These are phyloP conservation scores for Toxoplasma gondii DNA, from an alignment of 169 alveolate genomes.

Conservation along the genomic window DNA sequence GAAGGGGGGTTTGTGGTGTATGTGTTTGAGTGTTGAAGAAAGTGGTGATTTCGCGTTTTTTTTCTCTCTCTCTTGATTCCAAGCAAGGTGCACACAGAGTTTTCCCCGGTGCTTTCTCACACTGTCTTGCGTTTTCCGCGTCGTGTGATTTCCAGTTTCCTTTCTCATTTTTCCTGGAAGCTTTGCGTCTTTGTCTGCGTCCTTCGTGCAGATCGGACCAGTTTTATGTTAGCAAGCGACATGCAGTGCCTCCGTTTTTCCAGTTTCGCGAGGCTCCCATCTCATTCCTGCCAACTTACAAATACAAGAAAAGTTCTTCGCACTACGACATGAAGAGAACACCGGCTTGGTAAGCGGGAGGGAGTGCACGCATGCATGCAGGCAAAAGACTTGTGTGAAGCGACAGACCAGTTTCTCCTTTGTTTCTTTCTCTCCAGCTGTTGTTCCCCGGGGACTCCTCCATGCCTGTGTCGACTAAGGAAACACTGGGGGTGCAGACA, in stretches of 20 bases:
- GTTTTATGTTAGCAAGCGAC: constrained; percentile 33
- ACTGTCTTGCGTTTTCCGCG: too few species aligned
- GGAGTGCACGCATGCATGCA: background rate
- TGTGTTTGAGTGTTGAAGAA: too few species aligned
- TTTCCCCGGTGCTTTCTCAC: too few species aligned
- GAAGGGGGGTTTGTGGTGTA: too few species aligned
- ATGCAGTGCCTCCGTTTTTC: constrained; percentile 39
- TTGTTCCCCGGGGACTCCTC: background rate
- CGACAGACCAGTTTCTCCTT: too few species aligned
- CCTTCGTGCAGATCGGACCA: constrained; percentile 40
- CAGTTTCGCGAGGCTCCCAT: constrained; percentile 50
- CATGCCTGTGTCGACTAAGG: background rate
- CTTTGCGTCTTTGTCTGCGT: too few species aligned
- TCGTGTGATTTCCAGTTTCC: too few species aligned
- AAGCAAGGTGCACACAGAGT: too few species aligned
- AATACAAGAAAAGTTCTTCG: constrained; percentile 31
- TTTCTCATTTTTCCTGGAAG: background rate
- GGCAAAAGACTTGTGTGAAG: too few species aligned
- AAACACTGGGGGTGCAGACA: background rate
- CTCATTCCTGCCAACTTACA: constrained; percentile 64
- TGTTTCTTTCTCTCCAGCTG: background rate
- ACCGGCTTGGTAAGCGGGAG: constrained; percentile 55
- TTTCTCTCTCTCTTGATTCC: too few species aligned
- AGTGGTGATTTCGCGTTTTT: too few species aligned
- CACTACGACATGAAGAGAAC: constrained; percentile 49